A percentile compares a stretch with the other conserved stretches of the same genome.
Evolutionary conservation across 192 early-diverging fungal species (phyloP).

Genomic region (Umbelopsis sp.): DNA sequence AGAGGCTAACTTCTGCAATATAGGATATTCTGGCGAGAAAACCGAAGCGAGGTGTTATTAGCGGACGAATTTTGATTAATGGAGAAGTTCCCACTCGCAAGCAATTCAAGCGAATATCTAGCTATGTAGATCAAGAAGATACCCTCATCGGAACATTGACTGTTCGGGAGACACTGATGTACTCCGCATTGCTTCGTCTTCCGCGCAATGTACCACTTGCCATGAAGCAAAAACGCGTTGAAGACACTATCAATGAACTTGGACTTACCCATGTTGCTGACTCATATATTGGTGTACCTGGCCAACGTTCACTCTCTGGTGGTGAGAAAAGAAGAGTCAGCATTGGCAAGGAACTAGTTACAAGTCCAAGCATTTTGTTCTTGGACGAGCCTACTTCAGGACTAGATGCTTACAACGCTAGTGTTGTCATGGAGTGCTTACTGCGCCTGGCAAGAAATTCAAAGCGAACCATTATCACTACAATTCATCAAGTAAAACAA

Average conservation of each 20-base stretch:
- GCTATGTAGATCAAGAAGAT: conserved; percentile 94
- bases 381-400: conserved; percentile 71
- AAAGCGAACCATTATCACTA: conserved; percentile 72
- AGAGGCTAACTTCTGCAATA: background rate
- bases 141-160: conserved; percentile 83
- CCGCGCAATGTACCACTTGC: conserved; percentile 53
- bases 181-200: conserved; percentile 73
- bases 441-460: conserved; percentile 62
- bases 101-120: conserved; percentile 54
- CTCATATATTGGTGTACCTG: conserved; percentile 48
- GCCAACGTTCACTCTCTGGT: conserved; percentile 71
- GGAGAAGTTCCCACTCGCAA: conserved; percentile 44
- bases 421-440: conserved; percentile 79
- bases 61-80: conserved; percentile 50
- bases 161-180: conserved; percentile 87
- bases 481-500: conserved; percentile 73
- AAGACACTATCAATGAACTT: conserved; percentile 55
- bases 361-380: conserved; percentile 60
- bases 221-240: conserved; percentile 50
- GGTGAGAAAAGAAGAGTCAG: conserved; percentile 82
- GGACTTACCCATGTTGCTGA: conserved; percentile 61
- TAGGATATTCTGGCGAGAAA: conserved; percentile 34
- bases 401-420: conserved; percentile 79
- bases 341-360: conserved; percentile 83
- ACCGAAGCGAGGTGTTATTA: conserved; percentile 31